Evolutionary conservation across 768 basidiomycete genomes (phyloP), one percentile per base, ranked within the genome.

Genomic region (Podaxis pistillaris): DNA sequence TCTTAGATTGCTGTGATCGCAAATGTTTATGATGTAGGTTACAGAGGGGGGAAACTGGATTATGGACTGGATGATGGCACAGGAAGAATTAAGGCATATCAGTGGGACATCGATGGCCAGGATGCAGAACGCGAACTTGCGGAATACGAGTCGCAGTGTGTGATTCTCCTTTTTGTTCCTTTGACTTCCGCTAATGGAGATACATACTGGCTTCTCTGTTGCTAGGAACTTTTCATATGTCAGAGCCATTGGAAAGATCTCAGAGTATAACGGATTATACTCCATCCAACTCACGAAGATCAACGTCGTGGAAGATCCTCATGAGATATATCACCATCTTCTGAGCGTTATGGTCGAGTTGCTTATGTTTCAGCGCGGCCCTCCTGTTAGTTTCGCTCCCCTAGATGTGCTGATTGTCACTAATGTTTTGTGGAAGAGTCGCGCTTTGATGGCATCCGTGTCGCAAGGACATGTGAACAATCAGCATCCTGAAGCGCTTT

Each of bases 241-340:
- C 15, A 62, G 60, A 50, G 66, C 64, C 6, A 40, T 69, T 40
- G 74, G 74, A 6, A 64, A 64, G 11, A 62, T 75, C 2, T 58
- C 68, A 26, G 58, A 66, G 4, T 71, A 60, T 41, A 67, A 55
- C n/a, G 68, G 63, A 19, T n/a, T 26, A 24, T 72, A 68, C 38
- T 63, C 54, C n/a, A 54, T 76, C 58, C 64, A 65, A 24, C 60
- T 69, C 24, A 63, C 28, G 6, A 60, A 59, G 40, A 64, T 74
- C 30, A 58, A 58, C 26, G 36, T 63, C 36, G 62, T 68, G 0
- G 47, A 54, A 11, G 65, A 71, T 56, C 67, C 68, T 11, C 66
- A 74, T 57, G 72, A 74, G 55, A 65, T 72, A 41, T 75, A 70
- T 52, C 64, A 69, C 55, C 75, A 76, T 62, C 53, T 67, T 12